Base-by-base conservation (phyloP, 2,329 filamentous ascomycete species). In the Talaromyces piceae region DNA sequence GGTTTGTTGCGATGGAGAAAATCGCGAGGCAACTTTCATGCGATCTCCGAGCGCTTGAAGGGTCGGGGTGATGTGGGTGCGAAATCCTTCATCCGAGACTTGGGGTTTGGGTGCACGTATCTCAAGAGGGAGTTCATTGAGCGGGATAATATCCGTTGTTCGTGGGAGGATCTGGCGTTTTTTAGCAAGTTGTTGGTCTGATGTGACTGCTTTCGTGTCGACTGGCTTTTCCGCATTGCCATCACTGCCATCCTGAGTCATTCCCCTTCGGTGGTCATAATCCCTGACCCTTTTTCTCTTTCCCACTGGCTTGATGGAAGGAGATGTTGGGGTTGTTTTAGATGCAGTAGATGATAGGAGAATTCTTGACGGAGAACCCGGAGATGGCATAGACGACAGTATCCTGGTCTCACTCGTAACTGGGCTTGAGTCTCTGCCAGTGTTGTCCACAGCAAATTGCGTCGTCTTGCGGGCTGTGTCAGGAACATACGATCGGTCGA, bases 81-180 rank as follows among this genome's bases (percentile, higher is more conserved):
- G 63, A 45, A 87, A 66, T 2, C 67, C 59, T 2, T 52, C 56
- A 13, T 69, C 65, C 3, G 76, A 77, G 1, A 77, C 70, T 3
- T 73, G 64, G 0, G 85, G 84, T 0, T 73, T 75, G 0, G 79
- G 76, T 0, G 83, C 69, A 2, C 69, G 67, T 45, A 87, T 80
- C 55, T 65, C 54, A 31, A 65, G 51, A 5, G 68, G 69, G n/a
- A 68, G 59, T 4, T 52, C 30, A 20, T 54, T 41, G 23, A 59
- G 52, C 25, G 49, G 45, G 25, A 52, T 37, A 4, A n/a, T 13
- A 23, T 45, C 47, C 39, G 44, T 41, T 12, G 37, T 33, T n/a
- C 27, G 30, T 11, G 51, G 55, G 31, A 41, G 46, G 13, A 30
- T 53, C 25, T 46, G 28, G 12, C 33, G 47, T 25, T 26, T 50